phyloP scores from a whole-genome alignment of 176 grass and related monocot genomes.

The Coix lacrymajobi region DNA sequence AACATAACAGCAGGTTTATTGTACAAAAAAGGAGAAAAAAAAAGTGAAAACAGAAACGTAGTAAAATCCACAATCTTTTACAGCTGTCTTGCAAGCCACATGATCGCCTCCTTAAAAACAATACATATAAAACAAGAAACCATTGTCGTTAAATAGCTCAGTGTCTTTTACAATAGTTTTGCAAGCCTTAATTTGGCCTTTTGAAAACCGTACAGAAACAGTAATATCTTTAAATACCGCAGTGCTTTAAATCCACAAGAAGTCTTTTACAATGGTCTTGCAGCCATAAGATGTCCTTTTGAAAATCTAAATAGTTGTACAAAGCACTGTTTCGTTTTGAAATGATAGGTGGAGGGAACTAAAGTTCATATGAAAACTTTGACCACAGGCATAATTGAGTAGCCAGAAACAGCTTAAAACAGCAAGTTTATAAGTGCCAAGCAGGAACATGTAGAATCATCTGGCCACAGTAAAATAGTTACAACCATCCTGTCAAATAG shows the following conservation, averaged over 20 bases:
- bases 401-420: constrained; percentile 54
- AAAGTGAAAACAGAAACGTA: not conserved
- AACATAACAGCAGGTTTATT: not conserved
- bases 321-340: constrained; percentile 45
- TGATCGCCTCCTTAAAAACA: not conserved
- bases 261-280: constrained; percentile 60
- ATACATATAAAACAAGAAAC: not conserved
- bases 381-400: constrained; percentile 35
- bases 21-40: not conserved
- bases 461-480: constrained; percentile 70
- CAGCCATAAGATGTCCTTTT: constrained; percentile 23
- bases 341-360: constrained; percentile 31
- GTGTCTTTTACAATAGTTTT: not conserved
- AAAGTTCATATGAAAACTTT: constrained; percentile 42
- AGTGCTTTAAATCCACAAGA: constrained; percentile 39
- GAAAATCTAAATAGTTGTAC: constrained; percentile 49
- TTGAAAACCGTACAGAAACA: not conserved
- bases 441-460: constrained; percentile 76
- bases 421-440: constrained; percentile 49
- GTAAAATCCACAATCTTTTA: not conserved
- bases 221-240: constrained; percentile 5
- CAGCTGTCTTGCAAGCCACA: not conserved
- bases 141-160: not conserved
- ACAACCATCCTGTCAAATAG: constrained; percentile 63
- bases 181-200: not conserved